A percentile compares a stretch with the other conserved stretches of the same genome.
These are phyloP conservation scores for Arachnomyces sp. DNA, from an alignment of 2,329 filamentous ascomycete species.

Conservation along the genomic window DNA sequence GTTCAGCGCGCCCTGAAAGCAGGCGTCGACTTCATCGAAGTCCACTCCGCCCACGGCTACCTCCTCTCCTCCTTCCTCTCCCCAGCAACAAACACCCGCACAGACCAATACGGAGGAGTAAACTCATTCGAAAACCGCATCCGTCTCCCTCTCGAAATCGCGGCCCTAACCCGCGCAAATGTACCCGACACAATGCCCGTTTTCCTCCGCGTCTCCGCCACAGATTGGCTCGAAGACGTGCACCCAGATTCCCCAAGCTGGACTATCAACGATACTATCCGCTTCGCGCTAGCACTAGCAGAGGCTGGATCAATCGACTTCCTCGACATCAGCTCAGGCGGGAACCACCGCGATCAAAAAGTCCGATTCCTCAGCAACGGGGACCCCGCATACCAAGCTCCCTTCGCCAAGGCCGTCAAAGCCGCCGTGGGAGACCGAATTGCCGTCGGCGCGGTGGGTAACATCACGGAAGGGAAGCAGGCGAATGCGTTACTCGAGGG, in stretches of 20 bases:
- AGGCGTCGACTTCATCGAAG: slow-evolving; percentile 70
- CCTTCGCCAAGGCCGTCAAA: slow-evolving; percentile 64
- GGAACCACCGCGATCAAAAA: slow-evolving; percentile 49
- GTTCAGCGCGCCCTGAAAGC: slow-evolving; percentile 55
- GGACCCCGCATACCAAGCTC: slow-evolving; percentile 60
- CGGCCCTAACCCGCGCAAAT: slow-evolving; percentile 51
- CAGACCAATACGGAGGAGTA: slow-evolving; percentile 43
- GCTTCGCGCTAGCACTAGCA: slow-evolving; percentile 59
- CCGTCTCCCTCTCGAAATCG: slow-evolving; percentile 59
- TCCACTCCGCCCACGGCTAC: slow-evolving; percentile 75
- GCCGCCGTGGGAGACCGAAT: slow-evolving; percentile 63
- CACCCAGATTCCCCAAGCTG: slow-evolving; percentile 52
- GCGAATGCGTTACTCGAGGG: slow-evolving; percentile 54
- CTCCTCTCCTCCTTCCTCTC: slow-evolving; percentile 62
- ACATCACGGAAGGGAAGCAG: slow-evolving; percentile 60
- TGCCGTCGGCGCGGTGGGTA: slow-evolving; percentile 65
- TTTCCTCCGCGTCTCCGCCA: slow-evolving; percentile 64
- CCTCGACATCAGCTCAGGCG: slow-evolving; percentile 72
- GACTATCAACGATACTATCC: slow-evolving; percentile 56
- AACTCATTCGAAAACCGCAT: slow-evolving; percentile 53
- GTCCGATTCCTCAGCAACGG: slow-evolving; percentile 28
- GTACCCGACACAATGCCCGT: slow-evolving; percentile 63
- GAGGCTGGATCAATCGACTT: slow-evolving; percentile 64
- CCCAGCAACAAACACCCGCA: slow-evolving; percentile 61
- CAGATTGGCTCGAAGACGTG: slow-evolving; percentile 63